Conservation (phyloP, 1,284 basidiomycete species). For the Stygiomarasmius scandens region DNA sequence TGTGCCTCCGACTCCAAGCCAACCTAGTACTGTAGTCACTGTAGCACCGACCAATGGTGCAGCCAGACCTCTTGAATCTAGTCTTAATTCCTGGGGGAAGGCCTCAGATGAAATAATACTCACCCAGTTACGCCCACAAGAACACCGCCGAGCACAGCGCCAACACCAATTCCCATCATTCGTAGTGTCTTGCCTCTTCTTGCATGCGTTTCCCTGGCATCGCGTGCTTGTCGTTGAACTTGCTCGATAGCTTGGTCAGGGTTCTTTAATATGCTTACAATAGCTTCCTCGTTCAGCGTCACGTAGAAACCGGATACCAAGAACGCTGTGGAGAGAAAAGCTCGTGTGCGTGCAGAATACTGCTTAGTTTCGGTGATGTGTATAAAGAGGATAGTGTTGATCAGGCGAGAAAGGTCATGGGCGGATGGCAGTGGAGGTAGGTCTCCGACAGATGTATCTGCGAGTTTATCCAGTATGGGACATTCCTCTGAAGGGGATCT, state of each 20-base stretch:
- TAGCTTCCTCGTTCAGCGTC: slow-evolving; percentile 45
- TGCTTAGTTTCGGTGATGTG: slow-evolving; percentile 49
- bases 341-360: slow-evolving; percentile 57
- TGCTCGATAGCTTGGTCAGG: slow-evolving; percentile 48
- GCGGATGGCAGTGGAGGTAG: slow-evolving; percentile 43
- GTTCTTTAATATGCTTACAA: slow-evolving; percentile 52
- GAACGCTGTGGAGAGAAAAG: slow-evolving; percentile 42
- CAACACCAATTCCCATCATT: slow-evolving; percentile 51
- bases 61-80: slow-evolving; percentile 42
- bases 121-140: slow-evolving; percentile 57
- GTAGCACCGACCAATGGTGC: slow-evolving; percentile 62
- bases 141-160: slow-evolving; percentile 57
- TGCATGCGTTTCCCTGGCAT: slow-evolving; percentile 45
- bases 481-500: slow-evolving; percentile 32
- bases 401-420: slow-evolving; percentile 37
- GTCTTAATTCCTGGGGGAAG: neutral
- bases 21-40: slow-evolving; percentile 49
- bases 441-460: slow-evolving; percentile 49
- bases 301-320: slow-evolving; percentile 26
- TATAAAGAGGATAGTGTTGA: slow-evolving; percentile 55
- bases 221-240: slow-evolving; percentile 45
- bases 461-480: slow-evolving; percentile 41
- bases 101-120: neutral
- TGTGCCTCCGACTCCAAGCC: slow-evolving; percentile 57
- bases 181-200: slow-evolving; percentile 44